phyloP scores from a whole-genome alignment of 2,329 filamentous ascomycete genomes.

The Arthrocladium fulminans region DNA sequence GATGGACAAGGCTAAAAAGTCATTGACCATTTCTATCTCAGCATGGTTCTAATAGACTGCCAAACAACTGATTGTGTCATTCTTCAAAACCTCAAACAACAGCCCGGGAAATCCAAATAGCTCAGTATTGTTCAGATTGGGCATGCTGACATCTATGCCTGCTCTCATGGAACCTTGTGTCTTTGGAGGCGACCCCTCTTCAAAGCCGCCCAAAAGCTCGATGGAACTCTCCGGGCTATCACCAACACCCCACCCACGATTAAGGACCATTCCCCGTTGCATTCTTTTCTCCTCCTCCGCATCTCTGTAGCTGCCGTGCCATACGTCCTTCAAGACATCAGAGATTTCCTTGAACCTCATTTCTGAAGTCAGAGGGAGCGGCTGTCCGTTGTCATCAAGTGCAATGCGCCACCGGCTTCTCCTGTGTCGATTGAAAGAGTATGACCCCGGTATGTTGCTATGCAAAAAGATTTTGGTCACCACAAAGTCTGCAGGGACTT shows the following conservation, averaged over 20 bases:
- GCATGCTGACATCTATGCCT: constrained; percentile 43
- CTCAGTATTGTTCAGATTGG: constrained; percentile 56
- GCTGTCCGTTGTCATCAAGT: constrained; percentile 31
- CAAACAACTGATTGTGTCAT: constrained; percentile 77
- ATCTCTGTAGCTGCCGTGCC: constrained; percentile 57
- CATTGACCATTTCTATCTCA: neutral
- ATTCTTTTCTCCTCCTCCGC: constrained; percentile 45
- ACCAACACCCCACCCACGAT: constrained; percentile 82
- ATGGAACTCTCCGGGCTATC: constrained; percentile 85
- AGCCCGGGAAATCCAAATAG: constrained; percentile 89
- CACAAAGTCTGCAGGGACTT: constrained; percentile 54
- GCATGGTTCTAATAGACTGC: constrained; percentile 58
- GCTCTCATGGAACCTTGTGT: constrained; percentile 32
- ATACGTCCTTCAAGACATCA: constrained; percentile 56
- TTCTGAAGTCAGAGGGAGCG: constrained; percentile 56
- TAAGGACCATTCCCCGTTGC: constrained; percentile 67
- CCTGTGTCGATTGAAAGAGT: constrained; percentile 90
- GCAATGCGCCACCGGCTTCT: constrained; percentile 76
- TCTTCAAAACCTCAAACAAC: constrained; percentile 92
- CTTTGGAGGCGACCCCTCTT: constrained; percentile 50
- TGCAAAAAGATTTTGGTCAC: constrained; percentile 90
- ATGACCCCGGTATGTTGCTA: constrained; percentile 89
- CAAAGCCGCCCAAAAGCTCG: constrained; percentile 77
- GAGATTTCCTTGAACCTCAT: constrained; percentile 68
- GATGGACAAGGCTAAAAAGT: neutral